Conservation (phyloP, 192 early-diverging fungal species). For the Rhizophagus prolifer region DNA sequence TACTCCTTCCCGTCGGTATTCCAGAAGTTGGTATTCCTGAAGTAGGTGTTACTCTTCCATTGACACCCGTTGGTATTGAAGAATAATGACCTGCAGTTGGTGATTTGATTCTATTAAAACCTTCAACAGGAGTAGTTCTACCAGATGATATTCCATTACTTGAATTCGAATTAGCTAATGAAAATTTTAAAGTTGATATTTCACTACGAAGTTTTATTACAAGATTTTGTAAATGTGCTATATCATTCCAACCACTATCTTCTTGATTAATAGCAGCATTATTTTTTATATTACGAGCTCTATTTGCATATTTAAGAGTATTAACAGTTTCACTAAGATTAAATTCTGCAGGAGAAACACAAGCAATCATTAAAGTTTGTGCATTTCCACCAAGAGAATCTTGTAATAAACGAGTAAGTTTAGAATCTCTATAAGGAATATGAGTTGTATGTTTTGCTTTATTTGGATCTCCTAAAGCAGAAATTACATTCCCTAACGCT, state of each 20-base stretch:
- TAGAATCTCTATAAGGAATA: slow-evolving; percentile 95
- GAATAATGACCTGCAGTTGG: background rate
- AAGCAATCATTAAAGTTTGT: slow-evolving; percentile 93
- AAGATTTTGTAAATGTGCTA: slow-evolving; percentile 60
- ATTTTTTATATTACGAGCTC: slow-evolving; percentile 96
- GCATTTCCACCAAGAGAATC: slow-evolving; percentile 95
- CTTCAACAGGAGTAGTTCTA: background rate
- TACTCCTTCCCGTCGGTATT: background rate
- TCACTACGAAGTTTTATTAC: slow-evolving; percentile 64
- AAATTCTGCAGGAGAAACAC: slow-evolving; percentile 82
- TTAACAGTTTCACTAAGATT: slow-evolving; percentile 91
- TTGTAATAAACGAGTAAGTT: slow-evolving; percentile 93
- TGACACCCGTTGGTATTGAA: background rate
- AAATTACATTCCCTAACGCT: slow-evolving; percentile 97
- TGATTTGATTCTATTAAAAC: background rate
- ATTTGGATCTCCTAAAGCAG: slow-evolving; percentile 80
- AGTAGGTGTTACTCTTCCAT: background rate
- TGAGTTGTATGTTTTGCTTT: slow-evolving; percentile 61
- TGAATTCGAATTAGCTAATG: background rate
- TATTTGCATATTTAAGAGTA: slow-evolving; percentile 94
- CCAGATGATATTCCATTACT: background rate
- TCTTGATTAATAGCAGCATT: slow-evolving; percentile 78
- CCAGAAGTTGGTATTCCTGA: background rate
- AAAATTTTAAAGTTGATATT: slow-evolving; percentile 43
- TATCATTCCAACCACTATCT: slow-evolving; percentile 58